A percentile compares a stretch with the other conserved stretches of the same genome.
Evolutionary conservation across 805 yeast genomes (phyloP).

Genomic region (Metschnikowia dekortorum): DNA sequence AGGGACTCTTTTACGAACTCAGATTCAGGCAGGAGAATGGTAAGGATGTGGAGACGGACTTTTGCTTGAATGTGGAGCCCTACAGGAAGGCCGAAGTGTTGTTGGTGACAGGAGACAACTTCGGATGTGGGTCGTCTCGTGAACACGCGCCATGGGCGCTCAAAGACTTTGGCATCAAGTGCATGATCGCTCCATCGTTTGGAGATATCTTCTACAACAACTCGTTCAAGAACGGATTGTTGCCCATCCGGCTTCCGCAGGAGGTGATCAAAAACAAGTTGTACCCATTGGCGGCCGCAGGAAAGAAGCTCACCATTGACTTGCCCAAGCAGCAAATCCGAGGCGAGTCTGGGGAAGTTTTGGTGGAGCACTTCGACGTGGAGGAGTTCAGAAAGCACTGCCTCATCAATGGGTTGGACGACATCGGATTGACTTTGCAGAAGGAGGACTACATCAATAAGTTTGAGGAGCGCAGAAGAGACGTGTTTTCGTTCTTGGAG

Average conservation of each 20-base stretch:
- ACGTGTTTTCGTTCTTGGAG: constrained; percentile 85
- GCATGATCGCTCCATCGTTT: constrained; percentile 95
- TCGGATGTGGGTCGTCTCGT: constrained; percentile 98
- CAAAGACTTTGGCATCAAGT: constrained; percentile 93
- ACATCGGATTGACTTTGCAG: constrained; percentile 91
- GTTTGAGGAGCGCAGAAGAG: constrained; percentile 75
- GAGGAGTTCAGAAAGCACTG: constrained; percentile 94
- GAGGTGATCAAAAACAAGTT: constrained; percentile 67
- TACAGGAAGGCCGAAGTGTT: constrained; percentile 76
- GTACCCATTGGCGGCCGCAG: constrained; percentile 74
- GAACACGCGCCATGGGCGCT: constrained; percentile 99
- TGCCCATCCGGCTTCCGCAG: constrained; percentile 88
- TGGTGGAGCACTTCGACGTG: constrained; percentile 79
- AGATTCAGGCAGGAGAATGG: constrained; percentile 69
- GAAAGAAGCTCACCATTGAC: constrained; percentile 71
- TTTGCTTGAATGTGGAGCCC: constrained; percentile 81
- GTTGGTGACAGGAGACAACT: constrained; percentile 92
- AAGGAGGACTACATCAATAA: constrained; percentile 71
- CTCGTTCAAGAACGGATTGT: constrained; percentile 91
- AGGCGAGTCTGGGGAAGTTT: constrained; percentile 55
- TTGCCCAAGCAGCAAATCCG: constrained; percentile 82
- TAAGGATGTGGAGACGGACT: constrained; percentile 79
- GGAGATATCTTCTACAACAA: constrained; percentile 98
- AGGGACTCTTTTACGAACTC: constrained; percentile 88
- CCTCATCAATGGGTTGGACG: constrained; percentile 90